Evolutionary conservation across 352 stramenopile genomes (phyloP).

Genomic region (Pythium plurisporium): DNA sequence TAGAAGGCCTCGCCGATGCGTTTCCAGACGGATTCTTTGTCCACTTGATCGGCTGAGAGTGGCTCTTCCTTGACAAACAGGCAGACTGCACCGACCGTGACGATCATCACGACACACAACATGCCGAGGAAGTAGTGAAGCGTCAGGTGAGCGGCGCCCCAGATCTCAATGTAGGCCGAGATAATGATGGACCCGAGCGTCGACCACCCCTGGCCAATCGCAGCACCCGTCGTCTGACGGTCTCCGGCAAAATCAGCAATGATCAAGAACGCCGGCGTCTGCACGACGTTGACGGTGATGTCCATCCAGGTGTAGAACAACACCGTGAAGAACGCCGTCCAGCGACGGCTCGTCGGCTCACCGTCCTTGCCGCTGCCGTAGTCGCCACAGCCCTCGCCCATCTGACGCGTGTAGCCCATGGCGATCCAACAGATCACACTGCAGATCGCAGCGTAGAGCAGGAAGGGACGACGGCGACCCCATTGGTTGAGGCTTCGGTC

Average conservation of each 20-base stretch:
- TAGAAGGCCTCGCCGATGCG: no score
- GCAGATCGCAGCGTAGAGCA: slow-evolving; percentile 12
- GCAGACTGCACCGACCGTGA: no score
- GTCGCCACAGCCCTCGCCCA: slow-evolving; percentile 24
- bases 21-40: no score
- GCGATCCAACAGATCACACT: slow-evolving; percentile 24
- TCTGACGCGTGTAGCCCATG: slow-evolving; percentile 23
- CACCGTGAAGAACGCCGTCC: slow-evolving; percentile 41
- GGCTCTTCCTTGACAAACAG: no score
- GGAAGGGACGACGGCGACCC: slow-evolving; percentile 23
- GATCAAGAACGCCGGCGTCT: slow-evolving; percentile 35
- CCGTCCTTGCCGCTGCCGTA: slow-evolving; percentile 12
- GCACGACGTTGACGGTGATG: slow-evolving; percentile 26
- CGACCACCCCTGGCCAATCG: slow-evolving; percentile 42
- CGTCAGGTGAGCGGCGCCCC: no score
- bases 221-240: slow-evolving; percentile 39
- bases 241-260: slow-evolving; percentile 52
- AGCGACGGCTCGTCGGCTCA: slow-evolving; percentile 32
- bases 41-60: no score
- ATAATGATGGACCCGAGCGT: slow-evolving; percentile 43
- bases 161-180: slow-evolving; percentile 40
- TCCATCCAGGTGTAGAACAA: slow-evolving; percentile 35
- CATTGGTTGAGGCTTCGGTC: slow-evolving; percentile 21
- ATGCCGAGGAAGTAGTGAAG: no score
- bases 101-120: no score